Evolutionary conservation across 2,329 filamentous ascomycete genomes (phyloP), one percentile per base, ranked within the genome.

Genomic region (Pleochaeta shiraiana): DNA sequence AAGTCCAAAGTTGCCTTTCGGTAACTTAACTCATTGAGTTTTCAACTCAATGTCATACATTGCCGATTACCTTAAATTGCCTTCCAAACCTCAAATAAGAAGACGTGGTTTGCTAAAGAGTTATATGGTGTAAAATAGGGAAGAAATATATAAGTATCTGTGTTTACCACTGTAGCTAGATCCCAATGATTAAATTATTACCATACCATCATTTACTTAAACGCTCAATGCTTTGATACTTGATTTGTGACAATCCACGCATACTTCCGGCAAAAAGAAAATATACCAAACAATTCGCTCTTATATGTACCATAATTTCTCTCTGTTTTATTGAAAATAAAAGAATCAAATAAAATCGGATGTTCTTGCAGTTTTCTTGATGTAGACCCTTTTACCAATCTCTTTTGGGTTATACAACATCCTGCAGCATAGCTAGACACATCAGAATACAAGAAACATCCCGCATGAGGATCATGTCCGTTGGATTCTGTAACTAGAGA

Each of bases 381-480:
- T 45, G 21, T 28, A 28, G 34, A 45, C 3, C 60, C 60, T 4
- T 45, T 30, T 45, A 45, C 26, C 34, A 43, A 45, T 30, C 37
- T 26, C 24, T 45, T 63, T 28, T 63, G 60, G 14, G 60, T 63
- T 45, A 63, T 47, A 43, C 39, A 47, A 31, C 34, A 63, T 3
- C 37, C 60, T 0, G 60, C 60, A 6, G 59, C 60, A n/a, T 28
- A 63, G 21, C 57, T 7, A 21, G 57, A 61, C 21, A 61, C 33
- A 37, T 61, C 57, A 24, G 33, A 24, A 37, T 61, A 39, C 28
- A 61, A 24, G 26, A 59, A 30, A n/a, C 30, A 59, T n/a, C 30
- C 28, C 21, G n/a, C n/a, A n/a, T 47, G 74, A 74, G 57, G 57
- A 39, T 61, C 57, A 61, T 61, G n/a, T 34, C 31, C n/a, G 26